Evolutionary conservation across 2,329 filamentous ascomycete species (phyloP), one percentile per base, ranked within the genome.

Genomic region (Colletotrichum tabaci): DNA sequence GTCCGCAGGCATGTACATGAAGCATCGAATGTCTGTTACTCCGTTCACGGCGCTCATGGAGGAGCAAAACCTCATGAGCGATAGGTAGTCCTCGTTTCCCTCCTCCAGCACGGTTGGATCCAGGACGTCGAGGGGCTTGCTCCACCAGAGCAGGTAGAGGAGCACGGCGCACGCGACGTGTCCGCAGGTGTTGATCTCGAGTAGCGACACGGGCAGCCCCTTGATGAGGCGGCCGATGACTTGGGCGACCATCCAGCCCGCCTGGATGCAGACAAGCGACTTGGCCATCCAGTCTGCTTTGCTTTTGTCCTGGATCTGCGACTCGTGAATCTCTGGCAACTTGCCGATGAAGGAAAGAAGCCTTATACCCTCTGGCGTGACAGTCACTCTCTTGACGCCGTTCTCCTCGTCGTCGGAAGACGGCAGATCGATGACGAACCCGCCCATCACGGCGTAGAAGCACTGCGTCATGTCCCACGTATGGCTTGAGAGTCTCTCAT

Each of bases 161-260:
- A 74, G 56, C 26, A 80, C 75, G 4, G 80, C 79, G 65, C 80
- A 82, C 9, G 78, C 57, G 5, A 81, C 78, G 72, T 82, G 80
- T 0, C 76, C 77, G 40, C 81, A 70, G 2, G 80, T 80, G 68
- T 81, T 77, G 1, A 82, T 67, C 62, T 84, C 81, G 13, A 83
- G 76, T 8, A 81, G 75, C 0, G 79, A 80, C 13, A 84, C 68
- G 0, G 83, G 80, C 0, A 83, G 72, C 7, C 73, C 71, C 18
- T 77, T 72, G 1, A 75, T 74, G 16, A 77, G 68, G 1, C 82
- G 77, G 2, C 77, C 78, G 23, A 82, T 72, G 44, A 74, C 74
- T 55, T 84, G 80, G 3, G 82, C 52, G 3, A 81, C 65, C 67
- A 84, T 80, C 82, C 82, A 84, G 16, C 71, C 71, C 1, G 78